Conservation (phyloP, 1,284 basidiomycete genomes). For the Phellinidium pouzarii region DNA sequence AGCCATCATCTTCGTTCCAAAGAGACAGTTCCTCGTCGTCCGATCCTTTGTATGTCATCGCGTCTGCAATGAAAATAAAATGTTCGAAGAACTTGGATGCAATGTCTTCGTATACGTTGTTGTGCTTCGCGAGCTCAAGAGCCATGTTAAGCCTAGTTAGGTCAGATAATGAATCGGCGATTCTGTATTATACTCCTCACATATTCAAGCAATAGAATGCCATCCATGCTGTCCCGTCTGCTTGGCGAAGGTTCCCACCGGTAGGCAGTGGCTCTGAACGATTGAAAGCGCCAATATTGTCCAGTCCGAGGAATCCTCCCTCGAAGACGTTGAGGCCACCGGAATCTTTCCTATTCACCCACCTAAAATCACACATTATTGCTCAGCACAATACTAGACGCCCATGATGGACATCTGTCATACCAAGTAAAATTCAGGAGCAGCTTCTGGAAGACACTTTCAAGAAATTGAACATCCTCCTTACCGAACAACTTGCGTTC, state of each 20-base stretch:
- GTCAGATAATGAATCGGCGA: constrained; percentile 12
- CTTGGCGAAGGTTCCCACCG: constrained; percentile 87
- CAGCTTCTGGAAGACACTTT: constrained; percentile 97
- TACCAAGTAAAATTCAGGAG: constrained; percentile 95
- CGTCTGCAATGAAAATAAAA: constrained; percentile 94
- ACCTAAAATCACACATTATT: constrained; percentile 43
- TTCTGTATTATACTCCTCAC: constrained; percentile 36
- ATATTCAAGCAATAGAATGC: constrained; percentile 97
- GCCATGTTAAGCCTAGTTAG: constrained; percentile 84
- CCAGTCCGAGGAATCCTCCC: constrained; percentile 94
- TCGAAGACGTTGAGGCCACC: constrained; percentile 96
- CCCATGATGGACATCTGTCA: constrained; percentile 20
- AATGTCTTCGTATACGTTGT: constrained; percentile 96
- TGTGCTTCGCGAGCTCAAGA: constrained; percentile 95
- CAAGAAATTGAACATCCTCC: constrained; percentile 89
- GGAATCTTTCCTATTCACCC: constrained; percentile 97
- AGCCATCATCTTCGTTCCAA: constrained; percentile 94
- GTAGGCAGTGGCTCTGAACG: constrained; percentile 94
- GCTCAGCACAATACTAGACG: background rate
- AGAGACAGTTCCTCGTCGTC: constrained; percentile 69
- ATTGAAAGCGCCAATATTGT: constrained; percentile 98
- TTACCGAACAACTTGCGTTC: constrained; percentile 90
- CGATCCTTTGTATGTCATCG: constrained; percentile 87
- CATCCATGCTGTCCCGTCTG: constrained; percentile 99
- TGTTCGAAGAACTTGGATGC: constrained; percentile 99